Percentiles rank a stretch among this genome's conserved stretches.
Evolutionary conservation across 495 filamentous ascomycete genomes (phyloP).

Genomic region (Aspergillus egyptiacus): DNA sequence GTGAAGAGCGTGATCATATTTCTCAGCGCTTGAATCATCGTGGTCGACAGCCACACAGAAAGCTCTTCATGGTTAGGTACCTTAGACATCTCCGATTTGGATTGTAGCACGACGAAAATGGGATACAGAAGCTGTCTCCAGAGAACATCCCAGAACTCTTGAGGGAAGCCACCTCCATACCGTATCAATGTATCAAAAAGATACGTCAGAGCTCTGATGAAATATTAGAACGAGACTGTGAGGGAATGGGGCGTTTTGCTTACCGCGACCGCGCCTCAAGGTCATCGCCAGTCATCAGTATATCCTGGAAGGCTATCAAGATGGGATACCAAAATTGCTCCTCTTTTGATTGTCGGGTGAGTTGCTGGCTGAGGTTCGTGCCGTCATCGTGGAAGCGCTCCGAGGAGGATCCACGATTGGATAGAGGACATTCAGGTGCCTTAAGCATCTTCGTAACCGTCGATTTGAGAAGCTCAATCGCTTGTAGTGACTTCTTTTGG

Average conservation of each 20-base stretch:
- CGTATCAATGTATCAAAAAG: constrained; percentile 88
- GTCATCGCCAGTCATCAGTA: constrained; percentile 98
- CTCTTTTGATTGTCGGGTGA: constrained; percentile 63
- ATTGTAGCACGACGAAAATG: constrained; percentile 96
- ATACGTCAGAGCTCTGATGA: constrained; percentile 75
- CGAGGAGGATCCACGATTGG: constrained; percentile 45
- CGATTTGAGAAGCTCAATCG: constrained; percentile 88
- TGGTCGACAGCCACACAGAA: constrained; percentile 98
- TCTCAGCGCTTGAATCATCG: constrained; percentile 96
- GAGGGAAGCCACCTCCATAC: constrained; percentile 86
- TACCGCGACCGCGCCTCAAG: constrained; percentile 83
- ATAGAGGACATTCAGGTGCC: constrained; percentile 92
- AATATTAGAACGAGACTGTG: not conserved
- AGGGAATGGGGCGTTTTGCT: constrained; percentile 3
- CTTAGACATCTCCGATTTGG: constrained; percentile 91
- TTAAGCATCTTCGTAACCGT: constrained; percentile 90
- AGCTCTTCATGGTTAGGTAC: constrained; percentile 89
- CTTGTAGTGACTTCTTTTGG: constrained; percentile 95
- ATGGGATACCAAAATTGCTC: constrained; percentile 99
- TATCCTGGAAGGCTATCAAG: constrained; percentile 96
- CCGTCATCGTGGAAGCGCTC: constrained; percentile 37
- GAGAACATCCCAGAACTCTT: constrained; percentile 96
- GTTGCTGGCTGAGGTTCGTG: constrained; percentile 45
- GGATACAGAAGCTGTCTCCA: constrained; percentile 96
- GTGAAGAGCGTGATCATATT: constrained; percentile 99